Conservation (phyloP, 306 rosid genomes). For the Fragaria vesca region DNA sequence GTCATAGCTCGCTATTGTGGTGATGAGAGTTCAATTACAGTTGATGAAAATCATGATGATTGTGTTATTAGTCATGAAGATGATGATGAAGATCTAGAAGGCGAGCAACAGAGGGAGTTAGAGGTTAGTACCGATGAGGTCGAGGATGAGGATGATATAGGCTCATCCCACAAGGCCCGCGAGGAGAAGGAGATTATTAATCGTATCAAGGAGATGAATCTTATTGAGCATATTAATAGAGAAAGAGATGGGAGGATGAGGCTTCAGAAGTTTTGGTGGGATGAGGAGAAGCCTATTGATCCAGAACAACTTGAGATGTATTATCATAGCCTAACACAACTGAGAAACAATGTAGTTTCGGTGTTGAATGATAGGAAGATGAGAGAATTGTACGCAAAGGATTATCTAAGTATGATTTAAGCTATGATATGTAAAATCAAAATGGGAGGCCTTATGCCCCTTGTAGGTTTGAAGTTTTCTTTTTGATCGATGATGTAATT, state of each 20-base stretch:
- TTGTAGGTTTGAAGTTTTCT: background rate
- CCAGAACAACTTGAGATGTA: background rate
- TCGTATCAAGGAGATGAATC: background rate
- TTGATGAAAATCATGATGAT: background rate
- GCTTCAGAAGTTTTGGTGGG: conserved; percentile 1
- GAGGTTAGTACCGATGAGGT: background rate
- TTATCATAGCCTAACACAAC: background rate
- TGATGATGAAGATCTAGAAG: background rate
- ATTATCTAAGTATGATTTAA: background rate
- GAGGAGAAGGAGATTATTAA: background rate
- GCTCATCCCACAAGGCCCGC: background rate
- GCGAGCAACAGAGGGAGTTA: background rate
- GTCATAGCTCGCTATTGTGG: background rate
- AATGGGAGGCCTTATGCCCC: background rate
- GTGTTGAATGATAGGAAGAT: background rate
- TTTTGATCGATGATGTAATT: too few relatives aligned
- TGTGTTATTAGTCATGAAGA: background rate
- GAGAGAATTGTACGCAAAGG: background rate
- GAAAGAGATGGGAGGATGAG: background rate
- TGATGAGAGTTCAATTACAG: background rate
- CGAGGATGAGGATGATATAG: background rate
- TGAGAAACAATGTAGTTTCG: background rate
- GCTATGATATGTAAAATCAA: too few relatives aligned
- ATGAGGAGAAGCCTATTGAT: background rate
- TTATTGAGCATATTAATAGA: background rate